Percentiles rank a stretch among this genome's conserved stretches.
Evolutionary conservation across 2,329 filamentous ascomycete genomes (phyloP).

Genomic region (Colletotrichum echinochloae): DNA sequence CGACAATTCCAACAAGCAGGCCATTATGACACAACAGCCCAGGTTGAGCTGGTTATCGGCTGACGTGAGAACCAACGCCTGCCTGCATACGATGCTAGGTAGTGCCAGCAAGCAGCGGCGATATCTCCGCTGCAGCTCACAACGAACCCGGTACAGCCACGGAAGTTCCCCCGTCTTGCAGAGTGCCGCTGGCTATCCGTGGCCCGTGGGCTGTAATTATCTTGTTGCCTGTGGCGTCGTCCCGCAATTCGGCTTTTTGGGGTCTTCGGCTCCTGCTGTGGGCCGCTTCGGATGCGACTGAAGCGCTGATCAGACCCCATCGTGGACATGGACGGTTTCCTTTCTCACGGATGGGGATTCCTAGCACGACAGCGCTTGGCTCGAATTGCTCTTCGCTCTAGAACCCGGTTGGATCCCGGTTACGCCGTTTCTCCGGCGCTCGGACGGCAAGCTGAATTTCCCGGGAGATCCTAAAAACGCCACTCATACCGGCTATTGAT

Average conservation of each 20-base stretch:
- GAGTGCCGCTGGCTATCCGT: not conserved
- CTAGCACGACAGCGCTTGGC: not conserved
- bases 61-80: not conserved
- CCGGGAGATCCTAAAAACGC: not conserved
- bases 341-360: too few species aligned
- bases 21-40: not conserved
- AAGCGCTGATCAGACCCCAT: not conserved
- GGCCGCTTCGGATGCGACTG: not conserved
- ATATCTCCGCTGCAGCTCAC: not conserved
- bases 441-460: slow-evolving; percentile 1
- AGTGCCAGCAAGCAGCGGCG: not conserved
- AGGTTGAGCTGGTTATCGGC: not conserved
- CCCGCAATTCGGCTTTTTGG: not conserved
- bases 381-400: too few species aligned
- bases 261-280: not conserved
- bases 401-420: not conserved
- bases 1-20: not conserved
- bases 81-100: not conserved
- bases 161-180: too few species aligned
- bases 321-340: not conserved
- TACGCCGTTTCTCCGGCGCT: slow-evolving; percentile 1
- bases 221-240: not conserved
- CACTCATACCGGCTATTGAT: not conserved
- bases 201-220: too few species aligned
- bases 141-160: too few species aligned